phyloP scores from a whole-genome alignment of 1,284 basidiomycete genomes.

The Apiotrichum gamsii region DNA sequence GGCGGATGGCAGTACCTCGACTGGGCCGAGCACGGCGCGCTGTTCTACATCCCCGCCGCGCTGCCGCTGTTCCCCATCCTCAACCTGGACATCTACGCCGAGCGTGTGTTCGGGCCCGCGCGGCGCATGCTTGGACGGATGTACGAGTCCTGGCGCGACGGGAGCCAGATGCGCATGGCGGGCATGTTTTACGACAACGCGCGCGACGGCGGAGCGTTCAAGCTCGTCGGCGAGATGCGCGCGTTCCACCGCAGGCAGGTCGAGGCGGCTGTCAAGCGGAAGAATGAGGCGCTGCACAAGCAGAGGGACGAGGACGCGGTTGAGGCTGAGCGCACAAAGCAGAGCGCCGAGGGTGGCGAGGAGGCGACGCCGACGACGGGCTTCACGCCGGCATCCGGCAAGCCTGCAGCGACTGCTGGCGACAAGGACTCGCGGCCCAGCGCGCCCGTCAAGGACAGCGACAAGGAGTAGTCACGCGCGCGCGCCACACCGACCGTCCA shows the following conservation, averaged over 20 bases:
- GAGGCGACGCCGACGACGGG: no score
- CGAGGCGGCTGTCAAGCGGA: no score
- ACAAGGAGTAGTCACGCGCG: no score
- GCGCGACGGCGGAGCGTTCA: constrained; percentile 18
- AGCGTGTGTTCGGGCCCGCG: constrained; percentile 26
- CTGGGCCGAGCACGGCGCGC: constrained; percentile 35
- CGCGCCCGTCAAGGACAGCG: constrained; percentile 16
- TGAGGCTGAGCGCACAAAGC: background rate
- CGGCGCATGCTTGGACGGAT: constrained; percentile 25
- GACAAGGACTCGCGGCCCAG: background rate
- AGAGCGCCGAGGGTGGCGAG: background rate
- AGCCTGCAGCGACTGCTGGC: no score
- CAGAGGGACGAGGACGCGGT: constrained; percentile 7
- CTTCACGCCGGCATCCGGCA: no score
- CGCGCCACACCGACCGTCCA: no score
- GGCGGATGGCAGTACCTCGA: constrained; percentile 26
- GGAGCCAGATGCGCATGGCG: constrained; percentile 20
- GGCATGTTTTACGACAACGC: background rate
- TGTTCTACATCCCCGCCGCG: constrained; percentile 35
- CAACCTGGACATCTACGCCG: constrained; percentile 13
- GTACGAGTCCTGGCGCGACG: constrained; percentile 27
- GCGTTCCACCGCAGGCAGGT: background rate
- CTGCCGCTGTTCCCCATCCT: constrained; percentile 33
- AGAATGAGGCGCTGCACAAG: constrained; percentile 10
- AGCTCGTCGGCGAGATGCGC: constrained; percentile 25